Evolutionary conservation across 306 rosid species (phyloP).

Genomic region (Crataegus laevigata): DNA sequence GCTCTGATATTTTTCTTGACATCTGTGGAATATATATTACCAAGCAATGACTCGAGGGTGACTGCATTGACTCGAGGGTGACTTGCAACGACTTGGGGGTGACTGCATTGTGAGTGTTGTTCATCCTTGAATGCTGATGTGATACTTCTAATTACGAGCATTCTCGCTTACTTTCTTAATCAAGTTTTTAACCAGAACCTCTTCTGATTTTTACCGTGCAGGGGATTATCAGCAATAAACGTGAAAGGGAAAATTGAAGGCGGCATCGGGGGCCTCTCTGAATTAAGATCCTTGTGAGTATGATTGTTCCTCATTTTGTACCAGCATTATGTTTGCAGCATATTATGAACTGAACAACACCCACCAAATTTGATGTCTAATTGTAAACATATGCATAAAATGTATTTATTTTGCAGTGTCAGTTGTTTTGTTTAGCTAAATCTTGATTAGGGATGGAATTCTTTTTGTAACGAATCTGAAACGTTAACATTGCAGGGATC

Average conservation of each 20-base stretch:
- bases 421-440: neutral
- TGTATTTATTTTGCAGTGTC: neutral
- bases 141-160: neutral
- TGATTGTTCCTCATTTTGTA: neutral
- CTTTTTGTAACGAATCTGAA: conserved; percentile 2
- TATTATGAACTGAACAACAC: neutral
- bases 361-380: neutral
- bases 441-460: conserved; percentile 12
- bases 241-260: conserved; percentile 59
- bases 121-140: neutral
- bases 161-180: neutral
- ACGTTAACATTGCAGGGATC: conserved; percentile 49
- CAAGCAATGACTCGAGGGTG: too few species aligned
- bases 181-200: neutral
- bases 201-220: conserved; percentile 15
- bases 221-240: conserved; percentile 66
- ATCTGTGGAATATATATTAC: too few species aligned
- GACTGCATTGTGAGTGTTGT: conserved; percentile 62
- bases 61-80: too few species aligned
- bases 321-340: neutral
- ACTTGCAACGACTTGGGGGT: conserved; percentile 70
- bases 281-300: conserved; percentile 69
- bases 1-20: too few species aligned
- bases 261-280: conserved; percentile 59
- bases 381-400: neutral